Percentiles rank a stretch among this genome's conserved stretches.
These are phyloP conservation scores for Bryum argenteum DNA, from an alignment of 225 moss, liverwort and hornwort species.

Conservation along the genomic window DNA sequence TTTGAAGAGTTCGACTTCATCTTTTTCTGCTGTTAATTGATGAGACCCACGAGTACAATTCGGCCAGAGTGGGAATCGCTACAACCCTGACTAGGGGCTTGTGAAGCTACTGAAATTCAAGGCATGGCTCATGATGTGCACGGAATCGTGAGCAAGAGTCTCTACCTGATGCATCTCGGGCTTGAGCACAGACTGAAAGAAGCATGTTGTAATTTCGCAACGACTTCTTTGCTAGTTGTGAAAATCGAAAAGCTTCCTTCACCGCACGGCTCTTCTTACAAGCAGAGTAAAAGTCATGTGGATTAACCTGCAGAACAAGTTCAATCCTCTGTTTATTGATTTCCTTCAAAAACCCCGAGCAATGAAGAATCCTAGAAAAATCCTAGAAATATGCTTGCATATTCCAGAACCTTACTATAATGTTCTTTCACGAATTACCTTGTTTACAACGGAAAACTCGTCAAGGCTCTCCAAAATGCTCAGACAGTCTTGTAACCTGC, in stretches of 20 bases:
- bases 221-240: constrained; percentile 42
- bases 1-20: too few species aligned
- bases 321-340: not conserved
- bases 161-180: constrained; percentile 74
- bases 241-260: constrained; percentile 74
- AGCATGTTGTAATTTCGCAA: constrained; percentile 75
- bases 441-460: constrained; percentile 19
- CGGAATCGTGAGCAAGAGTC: constrained; percentile 7
- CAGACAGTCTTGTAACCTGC: constrained; percentile 63
- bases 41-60: not conserved
- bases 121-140: not conserved
- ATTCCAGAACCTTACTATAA: too few species aligned
- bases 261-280: constrained; percentile 64
- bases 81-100: not conserved
- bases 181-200: constrained; percentile 73
- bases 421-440: constrained; percentile 26
- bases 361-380: too few species aligned
- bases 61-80: constrained; percentile 6
- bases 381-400: too few species aligned
- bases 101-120: not conserved
- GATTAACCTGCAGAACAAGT: constrained; percentile 54
- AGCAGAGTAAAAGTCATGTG: constrained; percentile 61
- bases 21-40: not conserved
- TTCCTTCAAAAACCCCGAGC: too few species aligned
- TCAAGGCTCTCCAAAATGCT: constrained; percentile 47